Evolutionary conservation across 2,329 filamentous ascomycete species (phyloP), one percentile per base, ranked within the genome.

Genomic region (Aspergillus calidoustus): DNA sequence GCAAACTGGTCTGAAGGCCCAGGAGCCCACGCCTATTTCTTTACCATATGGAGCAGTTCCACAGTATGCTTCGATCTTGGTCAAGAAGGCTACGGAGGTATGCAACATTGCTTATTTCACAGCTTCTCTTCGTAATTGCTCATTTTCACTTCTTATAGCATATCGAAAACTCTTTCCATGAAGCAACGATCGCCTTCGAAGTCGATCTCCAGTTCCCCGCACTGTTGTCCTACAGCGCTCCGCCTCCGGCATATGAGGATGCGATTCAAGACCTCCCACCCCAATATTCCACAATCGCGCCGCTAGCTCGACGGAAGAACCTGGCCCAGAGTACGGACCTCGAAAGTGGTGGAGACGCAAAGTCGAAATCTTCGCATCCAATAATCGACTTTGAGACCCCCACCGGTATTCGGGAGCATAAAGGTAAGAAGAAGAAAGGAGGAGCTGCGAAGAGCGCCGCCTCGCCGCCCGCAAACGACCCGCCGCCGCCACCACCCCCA

Each of bases 211-310:
- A 50, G 13, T 54, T 58, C 19, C 56, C 61, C 13, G 58, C 68
- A 11, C 66, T 61, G 8, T 65, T 62, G 8, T 66, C 31, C 57
- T 71, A 74, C 63, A 66, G 61, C 23, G 50, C 58, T 25, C 67
- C 70, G 8, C 74, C 74, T 17, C 74, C 75, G 13, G 64, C 74
- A 22, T 77, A 77, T 58, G 63, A 71, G 23, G 72, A 77, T 59
- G 74, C 68, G 19, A 54, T 73, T 30, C 61, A 54, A 46, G 75
- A 78, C 61, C 65, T 75, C 13, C 75, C 76, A 46, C 76, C 75
- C 7, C 72, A 72, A 61, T 77, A 77, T 57, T 64, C 66, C 47
- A 58, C 62, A n/a, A 46, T 71, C 23, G 69, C 72, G 19, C 66
- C 66, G 5, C 57, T 72, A n/a, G 74, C 74, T 15, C 63, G 70